These are phyloP conservation scores for Agaricus subrufescens DNA, from an alignment of 768 basidiomycete species.

Conservation along the genomic window DNA sequence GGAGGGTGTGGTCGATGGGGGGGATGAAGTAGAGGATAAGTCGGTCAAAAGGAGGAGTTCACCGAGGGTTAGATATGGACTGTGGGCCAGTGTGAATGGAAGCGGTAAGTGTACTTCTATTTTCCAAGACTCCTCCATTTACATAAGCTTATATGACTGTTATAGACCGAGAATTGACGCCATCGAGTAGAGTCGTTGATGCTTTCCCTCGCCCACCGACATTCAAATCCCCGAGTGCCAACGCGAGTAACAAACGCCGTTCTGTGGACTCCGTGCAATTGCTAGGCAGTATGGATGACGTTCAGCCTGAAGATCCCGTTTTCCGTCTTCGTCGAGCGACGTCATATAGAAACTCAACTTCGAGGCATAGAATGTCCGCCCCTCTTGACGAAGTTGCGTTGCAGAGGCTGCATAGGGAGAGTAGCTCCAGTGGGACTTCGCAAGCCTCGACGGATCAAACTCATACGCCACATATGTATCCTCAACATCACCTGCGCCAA, in stretches of 20 bases:
- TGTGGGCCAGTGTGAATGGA: conserved; percentile 55
- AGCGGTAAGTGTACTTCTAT: conserved; percentile 49
- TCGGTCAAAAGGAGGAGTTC: conserved; percentile 74
- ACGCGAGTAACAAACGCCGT: conserved; percentile 68
- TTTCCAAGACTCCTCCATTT: not conserved
- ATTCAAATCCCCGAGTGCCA: conserved; percentile 36
- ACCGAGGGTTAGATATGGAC: conserved; percentile 76
- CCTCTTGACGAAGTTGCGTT: conserved; percentile 84
- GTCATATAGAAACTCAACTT: conserved; percentile 65
- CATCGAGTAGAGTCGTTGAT: conserved; percentile 82
- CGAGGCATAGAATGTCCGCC: conserved; percentile 67
- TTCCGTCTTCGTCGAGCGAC: conserved; percentile 86
- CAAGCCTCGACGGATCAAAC: conserved; percentile 23
- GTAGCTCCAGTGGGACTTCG: conserved; percentile 50
- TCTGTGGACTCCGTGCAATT: conserved; percentile 79
- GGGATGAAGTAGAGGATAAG: conserved; percentile 97
- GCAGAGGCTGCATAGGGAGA: conserved; percentile 67
- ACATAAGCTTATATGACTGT: conserved; percentile 8
- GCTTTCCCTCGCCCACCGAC: conserved; percentile 70
- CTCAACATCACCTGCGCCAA: too few species aligned
- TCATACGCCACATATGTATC: not conserved
- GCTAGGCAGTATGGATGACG: conserved; percentile 67
- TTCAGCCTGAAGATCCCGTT: conserved; percentile 78
- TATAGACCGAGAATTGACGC: conserved; percentile 71
- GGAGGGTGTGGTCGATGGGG: conserved; percentile 98